Base-by-base conservation (phyloP, 768 basidiomycete genomes). In the Mycena polygramma region DNA sequence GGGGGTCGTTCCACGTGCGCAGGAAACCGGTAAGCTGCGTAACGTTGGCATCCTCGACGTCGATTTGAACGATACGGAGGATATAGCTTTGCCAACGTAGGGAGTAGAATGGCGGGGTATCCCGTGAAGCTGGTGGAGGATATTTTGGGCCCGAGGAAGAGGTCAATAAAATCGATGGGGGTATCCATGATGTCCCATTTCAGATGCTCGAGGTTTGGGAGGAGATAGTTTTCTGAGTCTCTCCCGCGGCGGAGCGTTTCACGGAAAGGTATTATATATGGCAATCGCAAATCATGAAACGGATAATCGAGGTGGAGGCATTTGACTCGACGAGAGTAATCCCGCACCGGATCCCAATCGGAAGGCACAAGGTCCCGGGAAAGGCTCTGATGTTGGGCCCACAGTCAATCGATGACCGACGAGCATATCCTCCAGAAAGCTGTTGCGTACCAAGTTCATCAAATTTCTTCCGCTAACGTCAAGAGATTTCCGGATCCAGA, bases 241-340 rank as follows among this genome's bases (percentile, higher is more conserved):
- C n/a, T n/a, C n/a, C n/a, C n/a, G n/a, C n/a, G 26, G 4, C 26
- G 48, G 20, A 62, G 26, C 13, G 37, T 36, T 7, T 51, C 48
- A 41, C 30, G 39, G 20, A 62, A 46, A 11, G 36, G 46, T 11
- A 15, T 3, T 35, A 62, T 2, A 11, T 20, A 30, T 1, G n/a
- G 35, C 2, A 46, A 46, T 24, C 37, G 13, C 13, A 3, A 14
- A 15, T 36, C 9, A 17, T 46, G 19, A 11, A 17, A 4, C 9
- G 11, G 45, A 5, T 49, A 15, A 13, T 15, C 2, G 8, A 7
- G n/a, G 22, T 5, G 5, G 20, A 62, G 22, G 11, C 30, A 49
- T n/a, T 14, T 62, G 17, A 62, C 48, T 13, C 60, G 60, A 52
- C 37, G 60, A 6, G 60, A 62, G 20, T 62, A 62, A 8, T 30